These are phyloP conservation scores for Aspergillus floridensis DNA, from an alignment of 2,329 filamentous ascomycete genomes.

Conservation along the genomic window DNA sequence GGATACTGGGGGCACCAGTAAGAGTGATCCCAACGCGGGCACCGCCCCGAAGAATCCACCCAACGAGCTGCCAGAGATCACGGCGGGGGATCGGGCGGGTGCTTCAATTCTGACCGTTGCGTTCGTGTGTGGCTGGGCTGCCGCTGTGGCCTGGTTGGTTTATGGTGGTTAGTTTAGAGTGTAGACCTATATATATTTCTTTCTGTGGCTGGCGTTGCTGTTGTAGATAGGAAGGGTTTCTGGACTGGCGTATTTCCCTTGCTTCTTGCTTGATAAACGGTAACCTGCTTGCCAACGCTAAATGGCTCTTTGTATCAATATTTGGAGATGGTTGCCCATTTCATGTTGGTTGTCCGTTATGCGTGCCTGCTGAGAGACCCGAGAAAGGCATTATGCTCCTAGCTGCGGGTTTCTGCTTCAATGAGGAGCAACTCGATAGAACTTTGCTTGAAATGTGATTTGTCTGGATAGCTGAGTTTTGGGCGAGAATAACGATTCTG, in stretches of 20 bases:
- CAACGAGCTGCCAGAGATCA: slow-evolving; percentile 24
- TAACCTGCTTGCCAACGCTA: too few species aligned
- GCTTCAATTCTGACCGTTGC: slow-evolving; percentile 35
- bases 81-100: slow-evolving; percentile 36
- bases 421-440: too few species aligned
- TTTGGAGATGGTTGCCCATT: not conserved
- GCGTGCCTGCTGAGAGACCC: not conserved
- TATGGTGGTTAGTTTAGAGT: slow-evolving; percentile 21
- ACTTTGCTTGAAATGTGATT: too few species aligned
- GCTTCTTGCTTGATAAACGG: not conserved
- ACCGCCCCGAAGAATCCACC: slow-evolving; percentile 18
- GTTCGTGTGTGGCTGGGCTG: slow-evolving; percentile 29
- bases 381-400: too few species aligned
- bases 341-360: not conserved
- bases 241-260: not conserved
- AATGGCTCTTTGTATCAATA: too few species aligned
- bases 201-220: not conserved
- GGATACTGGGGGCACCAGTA: slow-evolving; percentile 58
- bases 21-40: slow-evolving; percentile 46
- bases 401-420: too few species aligned
- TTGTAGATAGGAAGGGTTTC: not conserved
- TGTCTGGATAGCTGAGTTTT: too few species aligned
- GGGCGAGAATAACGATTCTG: too few species aligned
- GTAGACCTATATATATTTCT: slow-evolving; percentile 6
- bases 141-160: slow-evolving; percentile 32